A percentile compares a stretch with the other conserved stretches of the same genome.
Evolutionary conservation across 177 flowering plant species (phyloP).

Genomic region (Vitis hybrid): DNA sequence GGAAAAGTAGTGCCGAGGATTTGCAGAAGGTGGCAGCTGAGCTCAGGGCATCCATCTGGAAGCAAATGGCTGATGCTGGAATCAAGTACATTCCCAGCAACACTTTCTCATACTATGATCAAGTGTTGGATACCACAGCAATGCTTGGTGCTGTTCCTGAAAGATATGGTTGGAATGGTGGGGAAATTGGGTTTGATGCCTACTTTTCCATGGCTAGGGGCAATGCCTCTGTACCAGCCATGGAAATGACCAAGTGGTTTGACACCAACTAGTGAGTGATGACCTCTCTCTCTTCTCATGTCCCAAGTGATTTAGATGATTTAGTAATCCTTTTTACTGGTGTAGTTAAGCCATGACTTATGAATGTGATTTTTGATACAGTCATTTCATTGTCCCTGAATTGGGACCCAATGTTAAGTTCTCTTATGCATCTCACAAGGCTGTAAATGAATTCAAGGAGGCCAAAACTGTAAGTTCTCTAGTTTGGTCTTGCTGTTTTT

Average conservation of each 20-base stretch:
- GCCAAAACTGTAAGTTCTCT: conserved; percentile 58
- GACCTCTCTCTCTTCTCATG: neutral
- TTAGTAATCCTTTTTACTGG: neutral
- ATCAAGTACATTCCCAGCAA: conserved; percentile 54
- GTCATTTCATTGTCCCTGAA: conserved; percentile 84
- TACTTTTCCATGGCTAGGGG: conserved; percentile 67
- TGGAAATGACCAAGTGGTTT: conserved; percentile 76
- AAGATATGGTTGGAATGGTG: conserved; percentile 51
- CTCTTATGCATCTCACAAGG: conserved; percentile 77
- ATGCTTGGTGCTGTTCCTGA: conserved; percentile 63
- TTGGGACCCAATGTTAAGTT: conserved; percentile 69
- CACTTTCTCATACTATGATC: conserved; percentile 56
- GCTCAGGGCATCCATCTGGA: conserved; percentile 54
- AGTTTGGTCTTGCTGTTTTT: neutral
- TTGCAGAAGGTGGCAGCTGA: conserved; percentile 48
- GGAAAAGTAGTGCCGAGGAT: conserved; percentile 51
- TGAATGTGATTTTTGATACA: conserved; percentile 18
- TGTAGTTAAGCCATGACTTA: too few relatives aligned
- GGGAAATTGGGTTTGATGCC: conserved; percentile 48
- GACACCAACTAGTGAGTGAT: conserved; percentile 64
- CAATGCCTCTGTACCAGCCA: conserved; percentile 56
- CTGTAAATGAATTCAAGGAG: conserved; percentile 69
- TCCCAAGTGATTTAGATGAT: neutral
- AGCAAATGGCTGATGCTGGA: conserved; percentile 57
- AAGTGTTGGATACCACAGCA: conserved; percentile 52